Percentiles rank a stretch among this genome's conserved stretches.
Evolutionary conservation across 208 protist genomes (phyloP).

Genomic region (Crithidia mellificae): DNA sequence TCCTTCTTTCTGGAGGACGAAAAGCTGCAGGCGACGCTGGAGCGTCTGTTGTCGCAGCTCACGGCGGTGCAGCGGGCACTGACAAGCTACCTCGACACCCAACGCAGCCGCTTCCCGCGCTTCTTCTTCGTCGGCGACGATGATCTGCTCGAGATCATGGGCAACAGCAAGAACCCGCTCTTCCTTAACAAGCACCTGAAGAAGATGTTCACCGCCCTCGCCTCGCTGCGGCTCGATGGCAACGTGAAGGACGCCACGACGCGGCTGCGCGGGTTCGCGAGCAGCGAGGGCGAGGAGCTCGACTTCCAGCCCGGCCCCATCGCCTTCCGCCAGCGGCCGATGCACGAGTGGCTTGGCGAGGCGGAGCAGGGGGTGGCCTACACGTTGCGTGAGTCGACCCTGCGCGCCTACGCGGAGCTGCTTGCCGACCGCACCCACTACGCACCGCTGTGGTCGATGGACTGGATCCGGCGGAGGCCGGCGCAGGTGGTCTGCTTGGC

Average conservation of each 20-base stretch:
- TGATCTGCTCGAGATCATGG: conserved; percentile 99
- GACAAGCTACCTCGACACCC: conserved; percentile 97
- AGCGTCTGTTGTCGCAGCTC: conserved; percentile 92
- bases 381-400: conserved; percentile 80
- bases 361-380: conserved; percentile 91
- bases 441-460: conserved; percentile 45
- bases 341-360: conserved; percentile 94
- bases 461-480: conserved; percentile 91
- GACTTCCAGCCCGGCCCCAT: conserved; percentile 57
- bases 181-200: conserved; percentile 97
- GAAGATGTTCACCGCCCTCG: conserved; percentile 99
- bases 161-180: conserved; percentile 93
- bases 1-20: conserved; percentile 94
- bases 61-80: conserved; percentile 96
- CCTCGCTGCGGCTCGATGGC: conserved; percentile 60
- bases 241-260: conserved; percentile 21
- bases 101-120: conserved; percentile 97
- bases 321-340: conserved; percentile 56
- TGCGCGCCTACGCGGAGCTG: conserved; percentile 38
- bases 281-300: conserved; percentile 93
- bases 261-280: conserved; percentile 89
- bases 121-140: conserved; percentile 99
- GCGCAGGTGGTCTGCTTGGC: conserved; percentile 93
- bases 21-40: conserved; percentile 88
- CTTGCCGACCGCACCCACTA: conserved; percentile 29